Percentiles rank a stretch among this genome's conserved stretches.
Conservation (phyloP, 441 rosid species). For the Breynia disticha region DNA sequence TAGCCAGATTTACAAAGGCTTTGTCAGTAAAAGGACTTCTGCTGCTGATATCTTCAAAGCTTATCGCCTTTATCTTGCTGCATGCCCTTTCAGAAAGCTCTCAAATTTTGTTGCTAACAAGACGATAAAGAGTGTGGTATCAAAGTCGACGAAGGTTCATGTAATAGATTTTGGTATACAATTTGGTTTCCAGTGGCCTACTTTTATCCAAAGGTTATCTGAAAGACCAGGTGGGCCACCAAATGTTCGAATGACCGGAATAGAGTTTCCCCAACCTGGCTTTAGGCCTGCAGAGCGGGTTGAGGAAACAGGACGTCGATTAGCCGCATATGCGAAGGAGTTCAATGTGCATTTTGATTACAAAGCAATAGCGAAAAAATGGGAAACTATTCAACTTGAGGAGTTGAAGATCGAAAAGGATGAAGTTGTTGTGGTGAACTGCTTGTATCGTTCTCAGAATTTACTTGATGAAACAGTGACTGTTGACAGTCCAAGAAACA, state of each 20-base stretch:
- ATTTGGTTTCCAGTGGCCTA: constrained; percentile 59
- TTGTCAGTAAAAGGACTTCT: constrained; percentile 41
- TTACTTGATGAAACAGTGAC: constrained; percentile 69
- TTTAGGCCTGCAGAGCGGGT: constrained; percentile 57
- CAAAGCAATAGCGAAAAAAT: constrained; percentile 43
- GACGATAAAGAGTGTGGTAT: constrained; percentile 17
- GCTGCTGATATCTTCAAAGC: constrained; percentile 60
- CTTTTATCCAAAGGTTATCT: constrained; percentile 35
- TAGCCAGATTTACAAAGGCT: constrained; percentile 41
- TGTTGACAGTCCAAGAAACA: constrained; percentile 47
- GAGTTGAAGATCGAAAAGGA: constrained; percentile 53
- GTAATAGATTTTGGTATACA: constrained; percentile 69
- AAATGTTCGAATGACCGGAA: constrained; percentile 47
- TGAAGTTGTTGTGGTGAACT: constrained; percentile 48
- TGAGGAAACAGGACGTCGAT: constrained; percentile 42
- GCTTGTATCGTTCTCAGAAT: constrained; percentile 60
- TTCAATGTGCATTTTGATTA: constrained; percentile 45
- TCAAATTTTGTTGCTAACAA: constrained; percentile 28
- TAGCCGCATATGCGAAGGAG: constrained; percentile 44
- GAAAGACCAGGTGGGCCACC: constrained; percentile 42
- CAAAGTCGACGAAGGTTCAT: constrained; percentile 30
- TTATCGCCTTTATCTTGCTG: constrained; percentile 38
- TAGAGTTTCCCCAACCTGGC: constrained; percentile 46
- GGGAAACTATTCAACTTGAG: constrained; percentile 53
- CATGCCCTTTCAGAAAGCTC: constrained; percentile 33